Conservation (phyloP, 306 rosid genomes). For the Ormosia semicastrata region DNA sequence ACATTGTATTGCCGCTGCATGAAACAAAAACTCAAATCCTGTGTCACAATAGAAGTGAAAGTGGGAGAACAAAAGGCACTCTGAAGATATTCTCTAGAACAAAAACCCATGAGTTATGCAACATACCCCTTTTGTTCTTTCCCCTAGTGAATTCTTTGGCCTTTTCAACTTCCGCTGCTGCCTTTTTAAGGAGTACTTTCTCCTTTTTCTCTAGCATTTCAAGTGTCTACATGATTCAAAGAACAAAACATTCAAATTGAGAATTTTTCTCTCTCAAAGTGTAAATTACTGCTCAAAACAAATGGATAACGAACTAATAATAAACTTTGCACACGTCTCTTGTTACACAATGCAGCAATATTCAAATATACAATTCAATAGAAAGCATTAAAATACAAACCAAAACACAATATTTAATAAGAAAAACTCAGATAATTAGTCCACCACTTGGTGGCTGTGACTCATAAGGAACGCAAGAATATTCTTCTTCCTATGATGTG, state of each 20-base stretch:
- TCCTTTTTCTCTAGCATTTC: slow-evolving; percentile 99
- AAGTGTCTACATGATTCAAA: slow-evolving; percentile 66
- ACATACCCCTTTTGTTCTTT: slow-evolving; percentile 85
- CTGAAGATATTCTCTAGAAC: neutral
- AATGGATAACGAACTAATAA: neutral
- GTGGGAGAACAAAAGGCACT: neutral
- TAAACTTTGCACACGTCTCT: neutral
- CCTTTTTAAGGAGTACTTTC: slow-evolving; percentile 87
- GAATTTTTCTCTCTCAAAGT: neutral
- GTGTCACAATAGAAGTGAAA: neutral
- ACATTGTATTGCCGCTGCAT: slow-evolving; percentile 93
- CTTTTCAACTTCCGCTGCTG: slow-evolving; percentile 77
- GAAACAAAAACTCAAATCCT: slow-evolving; percentile 6
- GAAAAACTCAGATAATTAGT: neutral
- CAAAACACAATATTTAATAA: neutral
- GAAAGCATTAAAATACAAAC: neutral
- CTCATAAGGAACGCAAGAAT: neutral
- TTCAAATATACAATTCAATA: neutral
- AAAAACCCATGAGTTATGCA: neutral
- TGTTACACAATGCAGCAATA: neutral
- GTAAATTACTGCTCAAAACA: neutral
- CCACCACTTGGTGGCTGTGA: neutral
- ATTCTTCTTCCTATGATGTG: neutral
- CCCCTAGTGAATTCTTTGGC: slow-evolving; percentile 85
- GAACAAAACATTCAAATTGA: slow-evolving; percentile 1